Evolutionary conservation across 2,329 filamentous ascomycete species (phyloP).

Genomic region (Catunica adiposa): DNA sequence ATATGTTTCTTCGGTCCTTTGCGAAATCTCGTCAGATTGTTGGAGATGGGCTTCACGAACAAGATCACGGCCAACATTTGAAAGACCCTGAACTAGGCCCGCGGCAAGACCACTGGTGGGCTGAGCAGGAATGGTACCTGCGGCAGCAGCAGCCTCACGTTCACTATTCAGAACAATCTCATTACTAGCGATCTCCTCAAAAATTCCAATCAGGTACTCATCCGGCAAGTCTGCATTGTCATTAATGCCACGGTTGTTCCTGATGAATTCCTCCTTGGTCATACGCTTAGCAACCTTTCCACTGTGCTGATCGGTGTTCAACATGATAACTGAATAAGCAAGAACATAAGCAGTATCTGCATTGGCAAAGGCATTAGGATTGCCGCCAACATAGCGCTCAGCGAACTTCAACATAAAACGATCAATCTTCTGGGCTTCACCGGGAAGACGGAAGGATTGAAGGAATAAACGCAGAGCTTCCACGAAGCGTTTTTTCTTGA

Average conservation of each 20-base stretch:
- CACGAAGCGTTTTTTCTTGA: slow-evolving; percentile 77
- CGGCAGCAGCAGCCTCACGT: slow-evolving; percentile 69
- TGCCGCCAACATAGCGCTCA: slow-evolving; percentile 84
- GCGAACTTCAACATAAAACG: slow-evolving; percentile 99
- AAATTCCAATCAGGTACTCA: slow-evolving; percentile 79
- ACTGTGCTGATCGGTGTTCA: slow-evolving; percentile 94
- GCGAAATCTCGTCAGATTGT: slow-evolving; percentile 79
- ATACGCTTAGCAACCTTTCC: slow-evolving; percentile 68
- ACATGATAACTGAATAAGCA: slow-evolving; percentile 87
- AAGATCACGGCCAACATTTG: slow-evolving; percentile 78
- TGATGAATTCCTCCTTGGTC: slow-evolving; percentile 96
- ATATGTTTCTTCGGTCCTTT: slow-evolving; percentile 66
- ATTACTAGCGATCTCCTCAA: slow-evolving; percentile 76
- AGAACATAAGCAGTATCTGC: slow-evolving; percentile 95
- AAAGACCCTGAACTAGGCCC: slow-evolving; percentile 73
- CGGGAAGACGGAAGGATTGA: slow-evolving; percentile 85
- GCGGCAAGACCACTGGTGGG: slow-evolving; percentile 56
- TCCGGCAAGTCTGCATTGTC: slow-evolving; percentile 85
- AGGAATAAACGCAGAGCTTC: slow-evolving; percentile 82
- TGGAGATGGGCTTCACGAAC: slow-evolving; percentile 87
- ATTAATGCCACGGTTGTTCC: slow-evolving; percentile 97
- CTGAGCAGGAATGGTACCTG: slow-evolving; percentile 44
- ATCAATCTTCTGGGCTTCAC: slow-evolving; percentile 97
- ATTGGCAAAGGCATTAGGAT: slow-evolving; percentile 94
- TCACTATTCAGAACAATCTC: slow-evolving; percentile 94